Evolutionary conservation across 345 rosid genomes (phyloP), one percentile per base, ranked within the genome.

Genomic region (Mercurialis annua): DNA sequence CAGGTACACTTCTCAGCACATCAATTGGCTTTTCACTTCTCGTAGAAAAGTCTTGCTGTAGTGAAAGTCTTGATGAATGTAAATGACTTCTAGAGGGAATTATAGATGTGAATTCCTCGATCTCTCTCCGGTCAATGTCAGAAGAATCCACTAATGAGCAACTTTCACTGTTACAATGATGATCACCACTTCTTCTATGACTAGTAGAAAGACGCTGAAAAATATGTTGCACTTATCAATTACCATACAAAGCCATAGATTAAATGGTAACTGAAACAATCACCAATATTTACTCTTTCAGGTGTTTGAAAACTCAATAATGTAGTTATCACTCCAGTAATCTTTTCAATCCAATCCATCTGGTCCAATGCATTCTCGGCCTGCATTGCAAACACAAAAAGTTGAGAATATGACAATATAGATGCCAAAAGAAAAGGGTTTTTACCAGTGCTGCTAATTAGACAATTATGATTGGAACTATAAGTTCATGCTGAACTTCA

Each of bases 291-390:
- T 85, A 88, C 87, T 78, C 72, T 72, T 69, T 80, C 88, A 75
- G 87, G 79, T 65, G 81, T 71, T 72, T 86, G 96, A 68, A 70
- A 83, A 80, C 81, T 86, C 68, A 89, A 68, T 62, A 89, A 79
- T 29, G 86, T 83, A 70, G 92, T 72, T 72, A 84, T 89, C 8
- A 86, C 96, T 72, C 92, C 96, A 60, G 81, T 89, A 76, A 89
- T 89, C 72, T 86, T 89, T 51, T 89, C 92, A 10, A 89, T 89
- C 96, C 96, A 85, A 76, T 89, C 96, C 88, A 78, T 83, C 76
- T 89, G 96, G 71, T 89, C 92, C 46, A 71, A 65, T n/a, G 87
- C 86, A 80, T 82, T 89, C 79, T 89, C 92, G 67, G 96, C 96
- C 96, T 89, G 81, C 80, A 80, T 74, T 70, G 62, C 53, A 71